Conservation (phyloP, 2,329 filamentous ascomycete species). For the Grosmannia clavigera region DNA sequence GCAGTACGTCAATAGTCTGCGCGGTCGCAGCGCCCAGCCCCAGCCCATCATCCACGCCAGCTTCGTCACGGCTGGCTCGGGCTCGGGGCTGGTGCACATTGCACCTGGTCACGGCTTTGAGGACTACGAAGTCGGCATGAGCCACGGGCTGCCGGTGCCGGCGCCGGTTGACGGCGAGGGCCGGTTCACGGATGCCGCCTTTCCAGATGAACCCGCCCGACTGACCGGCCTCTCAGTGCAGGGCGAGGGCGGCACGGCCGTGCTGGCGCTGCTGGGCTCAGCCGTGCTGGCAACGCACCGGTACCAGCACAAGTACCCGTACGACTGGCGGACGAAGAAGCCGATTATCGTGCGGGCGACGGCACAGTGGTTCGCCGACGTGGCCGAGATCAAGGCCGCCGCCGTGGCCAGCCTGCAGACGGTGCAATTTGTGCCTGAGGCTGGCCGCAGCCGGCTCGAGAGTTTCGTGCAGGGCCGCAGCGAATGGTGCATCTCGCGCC, state of each 20-base stretch:
- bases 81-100: slow-evolving; percentile 86
- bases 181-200: slow-evolving; percentile 66
- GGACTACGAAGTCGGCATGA: slow-evolving; percentile 73
- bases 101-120: slow-evolving; percentile 95
- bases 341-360: slow-evolving; percentile 87
- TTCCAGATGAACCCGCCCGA: slow-evolving; percentile 52
- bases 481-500: slow-evolving; percentile 97
- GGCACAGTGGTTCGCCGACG: slow-evolving; percentile 95
- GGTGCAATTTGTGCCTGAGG: slow-evolving; percentile 68
- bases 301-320: slow-evolving; percentile 87
- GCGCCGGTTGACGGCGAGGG: slow-evolving; percentile 78
- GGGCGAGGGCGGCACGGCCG: slow-evolving; percentile 19
- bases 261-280: slow-evolving; percentile 55
- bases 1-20: slow-evolving; percentile 60
- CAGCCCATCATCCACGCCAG: slow-evolving; percentile 71
- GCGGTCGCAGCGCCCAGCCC: slow-evolving; percentile 37
- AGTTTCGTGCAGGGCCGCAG: slow-evolving; percentile 79
- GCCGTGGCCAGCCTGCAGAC: slow-evolving; percentile 57
- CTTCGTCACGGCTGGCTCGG: slow-evolving; percentile 83
- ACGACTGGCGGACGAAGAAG: slow-evolving; percentile 93
- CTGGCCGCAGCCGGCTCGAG: slow-evolving; percentile 61
- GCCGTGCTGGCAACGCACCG: slow-evolving; percentile 57
- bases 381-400: slow-evolving; percentile 64
- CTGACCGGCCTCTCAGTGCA: slow-evolving; percentile 58
- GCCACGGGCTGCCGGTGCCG: slow-evolving; percentile 58